Evolutionary conservation across 352 stramenopile genomes (phyloP).

Genomic region (Phytophthora pseudosyringae): DNA sequence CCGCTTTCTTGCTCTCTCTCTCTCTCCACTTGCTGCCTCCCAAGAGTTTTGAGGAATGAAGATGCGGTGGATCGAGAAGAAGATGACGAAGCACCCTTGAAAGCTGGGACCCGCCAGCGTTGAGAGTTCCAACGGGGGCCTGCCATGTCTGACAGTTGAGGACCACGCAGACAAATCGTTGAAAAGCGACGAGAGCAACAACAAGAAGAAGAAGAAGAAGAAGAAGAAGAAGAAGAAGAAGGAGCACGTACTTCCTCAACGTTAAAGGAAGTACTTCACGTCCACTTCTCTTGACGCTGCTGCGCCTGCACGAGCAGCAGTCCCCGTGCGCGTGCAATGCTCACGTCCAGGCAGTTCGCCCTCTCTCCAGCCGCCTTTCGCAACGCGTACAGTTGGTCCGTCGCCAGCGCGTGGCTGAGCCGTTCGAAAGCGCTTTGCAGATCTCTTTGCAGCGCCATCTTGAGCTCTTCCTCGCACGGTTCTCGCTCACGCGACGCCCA

Average conservation of each 20-base stretch:
- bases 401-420: slow-evolving; percentile 22
- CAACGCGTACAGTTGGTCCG: slow-evolving; percentile 31
- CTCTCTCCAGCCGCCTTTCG: slow-evolving; percentile 8
- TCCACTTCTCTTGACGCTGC: not conserved
- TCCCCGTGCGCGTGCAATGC: not conserved
- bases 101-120: slow-evolving; percentile 11
- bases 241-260: not conserved
- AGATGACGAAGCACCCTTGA: not conserved
- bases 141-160: slow-evolving; percentile 8
- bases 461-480: slow-evolving; percentile 19
- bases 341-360: slow-evolving; percentile 6
- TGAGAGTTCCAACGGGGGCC: not conserved
- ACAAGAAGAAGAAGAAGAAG: too few relatives aligned
- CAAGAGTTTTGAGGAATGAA: slow-evolving; percentile 19
- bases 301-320: slow-evolving; percentile 8
- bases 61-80: not conserved
- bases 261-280: not conserved
- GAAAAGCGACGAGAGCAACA: not conserved
- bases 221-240: too few relatives aligned
- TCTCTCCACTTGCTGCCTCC: slow-evolving; percentile 18
- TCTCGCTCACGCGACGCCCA: slow-evolving; percentile 27
- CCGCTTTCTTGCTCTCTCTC: slow-evolving; percentile 1
- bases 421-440: slow-evolving; percentile 29
- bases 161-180: slow-evolving; percentile 11
- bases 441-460: slow-evolving; percentile 8